Evolutionary conservation across 805 yeast species (phyloP), one percentile per base, ranked within the genome.

Genomic region (Wickerhamia fluorescens): DNA sequence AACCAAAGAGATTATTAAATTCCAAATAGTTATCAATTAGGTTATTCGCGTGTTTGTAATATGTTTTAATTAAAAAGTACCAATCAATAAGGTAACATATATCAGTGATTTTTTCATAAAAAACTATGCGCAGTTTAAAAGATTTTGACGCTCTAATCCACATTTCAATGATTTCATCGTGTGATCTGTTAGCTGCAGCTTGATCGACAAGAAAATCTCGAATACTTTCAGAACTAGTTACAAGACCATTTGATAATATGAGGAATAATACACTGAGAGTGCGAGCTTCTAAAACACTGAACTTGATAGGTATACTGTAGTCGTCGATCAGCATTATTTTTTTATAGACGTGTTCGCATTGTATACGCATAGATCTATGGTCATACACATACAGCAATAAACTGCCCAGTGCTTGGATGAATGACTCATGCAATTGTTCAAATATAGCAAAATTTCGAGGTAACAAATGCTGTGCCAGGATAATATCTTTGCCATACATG

Each of bases 21-120:
- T 55, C 61, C 31, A 49, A 38, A 34, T 46, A 51, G 31, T 43
- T 45, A 12, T 51, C 56, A 16, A 41, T 35, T 16, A 45, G 30
- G 36, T 32, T 31, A 25, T 42, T 40, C 4, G 33, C 29, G 20
- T 40, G 42, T 14, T 34, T 29, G 29, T 46, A 49, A 32, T 40
- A 51, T 20, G 32, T 38, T 17, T 45, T 40, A 15, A 48, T 38
- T 12, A 41, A 23, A 14, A 53, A 47, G 35, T 46, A 54, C 51
- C 56, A 55, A 18, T 42, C 40, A 16, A 47, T 45, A 25, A 51
- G 34, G 37, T 36, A 48, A 2, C 49, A 20, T 3, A 49, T 34
- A 34, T 51, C 59, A 3, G 44, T 28, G n/a, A 51, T 23, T n/a
- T 39, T 39, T 10, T 44, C 49, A 24, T 41, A 39, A 11, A 35